Evolutionary conservation across 805 yeast species (phyloP), one percentile per base, ranked within the genome.

Genomic region (Hanseniaspora singularis): DNA sequence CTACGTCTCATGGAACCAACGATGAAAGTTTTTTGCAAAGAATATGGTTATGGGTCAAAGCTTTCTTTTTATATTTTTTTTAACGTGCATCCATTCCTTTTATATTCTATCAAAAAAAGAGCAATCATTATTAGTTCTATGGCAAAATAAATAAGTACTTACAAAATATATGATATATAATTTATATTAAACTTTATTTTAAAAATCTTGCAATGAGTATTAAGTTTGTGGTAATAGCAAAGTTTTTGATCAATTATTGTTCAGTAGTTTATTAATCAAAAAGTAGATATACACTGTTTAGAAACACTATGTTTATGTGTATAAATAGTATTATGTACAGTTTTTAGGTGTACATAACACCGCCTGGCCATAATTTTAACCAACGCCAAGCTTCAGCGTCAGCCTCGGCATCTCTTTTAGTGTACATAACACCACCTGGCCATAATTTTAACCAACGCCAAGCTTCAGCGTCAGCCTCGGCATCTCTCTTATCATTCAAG

Each of bases 341-440:
- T 31, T 27, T 31, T 16, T 39, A 20, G 36, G 43, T 39, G 52
- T 53, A 52, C 49, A 58, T 40, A 31, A 60, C 60, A 53, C 56
- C 59, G 42, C 62, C 62, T 37, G 49, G 51, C 32, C 33, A 45
- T 30, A 59, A 44, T 15, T 49, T 41, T 18, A 59, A 38, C 61
- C 63, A 58, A 33, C 54, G 55, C 62, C 62, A 58, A 34, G 53
- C 56, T 7, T 51, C 51, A 27, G 59, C 56, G 8, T 51, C 51
- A 27, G 59, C 58, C 3, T 53, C 51, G 15, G 36, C 36, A 16
- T 33, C 36, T 51, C 58, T 52, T 23, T 40, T 40, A 24, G 44
- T 40, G 52, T 52, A 52, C 49, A 58, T 40, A 33, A 60, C 60
- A 53, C 56, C 59, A 44, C 62, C 62, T 38, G 50, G 51, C 32